Evolutionary conservation across 2,329 filamentous ascomycete species (phyloP).

Genomic region (Cercospora canescens): DNA sequence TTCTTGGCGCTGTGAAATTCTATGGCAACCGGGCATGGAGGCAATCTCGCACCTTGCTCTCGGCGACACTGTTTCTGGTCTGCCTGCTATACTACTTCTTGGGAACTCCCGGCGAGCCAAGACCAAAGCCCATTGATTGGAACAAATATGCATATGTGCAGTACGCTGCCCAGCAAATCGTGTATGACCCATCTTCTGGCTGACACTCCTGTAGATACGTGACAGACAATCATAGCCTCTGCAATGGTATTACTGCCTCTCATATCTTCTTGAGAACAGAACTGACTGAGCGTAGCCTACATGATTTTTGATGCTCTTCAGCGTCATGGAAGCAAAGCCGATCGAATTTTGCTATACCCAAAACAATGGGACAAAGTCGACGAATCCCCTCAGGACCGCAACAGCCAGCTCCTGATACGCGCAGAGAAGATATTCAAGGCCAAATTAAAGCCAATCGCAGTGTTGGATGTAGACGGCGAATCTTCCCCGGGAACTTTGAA

Average conservation of each 20-base stretch:
- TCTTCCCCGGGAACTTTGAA: constrained; percentile 34
- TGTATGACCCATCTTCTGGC: not conserved
- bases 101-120: constrained; percentile 1
- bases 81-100: constrained; percentile 22
- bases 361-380: constrained; percentile 37
- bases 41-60: constrained; percentile 19
- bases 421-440: constrained; percentile 53
- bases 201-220: constrained; percentile 20
- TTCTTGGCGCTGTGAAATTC: constrained; percentile 17
- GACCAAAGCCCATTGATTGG: constrained; percentile 19
- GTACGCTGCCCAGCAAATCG: constrained; percentile 4
- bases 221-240: constrained; percentile 27
- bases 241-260: constrained; percentile 16
- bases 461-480: constrained; percentile 37
- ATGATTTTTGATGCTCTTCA: constrained; percentile 48
- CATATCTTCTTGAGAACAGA: not conserved
- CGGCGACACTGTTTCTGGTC: constrained; percentile 19
- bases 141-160: constrained; percentile 27
- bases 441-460: constrained; percentile 49
- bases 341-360: constrained; percentile 49
- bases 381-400: constrained; percentile 39
- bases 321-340: constrained; percentile 45
- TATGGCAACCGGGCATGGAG: constrained; percentile 12
- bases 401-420: constrained; percentile 31
- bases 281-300: constrained; percentile 17